Conservation (phyloP, 164 flowering plant genomes). For the Kalanchoe fedtschenkoi region DNA sequence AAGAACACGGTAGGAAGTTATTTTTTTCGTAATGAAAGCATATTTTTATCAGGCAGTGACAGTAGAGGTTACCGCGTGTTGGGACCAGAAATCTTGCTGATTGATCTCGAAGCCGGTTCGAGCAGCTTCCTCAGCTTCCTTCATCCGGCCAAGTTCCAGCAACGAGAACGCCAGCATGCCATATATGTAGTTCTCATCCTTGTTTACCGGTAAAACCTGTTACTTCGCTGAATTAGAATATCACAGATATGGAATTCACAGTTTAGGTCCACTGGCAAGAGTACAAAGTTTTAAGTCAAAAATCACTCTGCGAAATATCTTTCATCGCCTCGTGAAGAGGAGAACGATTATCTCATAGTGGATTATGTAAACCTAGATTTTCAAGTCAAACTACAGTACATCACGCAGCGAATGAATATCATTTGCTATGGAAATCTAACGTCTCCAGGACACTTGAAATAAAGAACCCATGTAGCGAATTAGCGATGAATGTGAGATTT, state of each 20-base stretch:
- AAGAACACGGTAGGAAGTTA: too few species aligned
- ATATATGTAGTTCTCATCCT: conserved; percentile 49
- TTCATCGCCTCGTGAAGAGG: too few species aligned
- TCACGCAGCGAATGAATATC: too few species aligned
- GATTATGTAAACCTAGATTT: too few species aligned
- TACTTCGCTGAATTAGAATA: not conserved
- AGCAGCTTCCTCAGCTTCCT: conserved; percentile 77
- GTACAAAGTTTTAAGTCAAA: not conserved
- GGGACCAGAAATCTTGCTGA: conserved; percentile 72
- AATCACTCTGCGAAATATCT: too few species aligned
- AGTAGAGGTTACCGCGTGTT: conserved; percentile 62
- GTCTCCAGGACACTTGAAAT: too few species aligned
- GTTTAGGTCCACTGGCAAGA: not conserved
- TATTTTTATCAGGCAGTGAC: not conserved
- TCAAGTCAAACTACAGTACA: too few species aligned
- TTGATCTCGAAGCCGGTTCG: conserved; percentile 62
- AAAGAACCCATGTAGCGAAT: not conserved
- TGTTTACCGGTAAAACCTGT: conserved; percentile 62
- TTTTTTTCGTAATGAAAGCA: too few species aligned
- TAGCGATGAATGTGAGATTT: not conserved
- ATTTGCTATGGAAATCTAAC: too few species aligned
- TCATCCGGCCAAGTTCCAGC: conserved; percentile 65
- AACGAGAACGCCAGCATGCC: conserved; percentile 91
- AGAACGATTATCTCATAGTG: too few species aligned
- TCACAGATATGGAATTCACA: not conserved